A percentile compares a stretch with the other conserved stretches of the same genome.
phyloP scores from a whole-genome alignment of 148 eudicot genomes.

The Heliamphora exappendiculata region DNA sequence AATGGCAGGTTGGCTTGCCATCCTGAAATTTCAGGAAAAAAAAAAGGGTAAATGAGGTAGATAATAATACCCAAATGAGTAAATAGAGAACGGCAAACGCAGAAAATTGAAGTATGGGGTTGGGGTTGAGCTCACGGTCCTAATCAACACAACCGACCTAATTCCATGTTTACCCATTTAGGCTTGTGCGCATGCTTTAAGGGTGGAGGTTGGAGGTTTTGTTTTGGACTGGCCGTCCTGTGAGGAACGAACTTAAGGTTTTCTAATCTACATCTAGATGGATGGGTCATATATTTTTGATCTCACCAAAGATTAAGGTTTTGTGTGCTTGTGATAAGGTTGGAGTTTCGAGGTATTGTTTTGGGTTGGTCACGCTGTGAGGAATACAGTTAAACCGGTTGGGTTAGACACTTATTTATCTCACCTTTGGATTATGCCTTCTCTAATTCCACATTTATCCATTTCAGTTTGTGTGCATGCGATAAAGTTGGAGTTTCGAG shows the following conservation, averaged over 20 bases:
- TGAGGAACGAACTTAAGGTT: too few relatives aligned
- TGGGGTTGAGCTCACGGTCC: not conserved
- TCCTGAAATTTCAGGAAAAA: slow-evolving; percentile 16
- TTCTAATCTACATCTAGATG: not conserved
- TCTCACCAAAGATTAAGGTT: not conserved
- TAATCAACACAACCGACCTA: not conserved
- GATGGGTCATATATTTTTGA: not conserved
- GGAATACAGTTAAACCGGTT: too few relatives aligned
- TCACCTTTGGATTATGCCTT: too few relatives aligned
- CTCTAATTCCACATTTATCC: too few relatives aligned
- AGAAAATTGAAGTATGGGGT: not conserved
- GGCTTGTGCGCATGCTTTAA: not conserved
- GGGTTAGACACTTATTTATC: too few relatives aligned
- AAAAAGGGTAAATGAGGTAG: not conserved
- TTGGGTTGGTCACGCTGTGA: too few relatives aligned
- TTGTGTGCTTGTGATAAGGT: too few relatives aligned
- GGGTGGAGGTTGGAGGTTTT: not conserved
- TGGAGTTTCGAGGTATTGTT: too few relatives aligned
- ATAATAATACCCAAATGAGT: not conserved
- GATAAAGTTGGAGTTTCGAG: too few relatives aligned
- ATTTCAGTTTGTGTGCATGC: too few relatives aligned
- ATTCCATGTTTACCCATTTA: not conserved
- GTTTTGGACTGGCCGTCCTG: not conserved
- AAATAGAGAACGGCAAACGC: not conserved
- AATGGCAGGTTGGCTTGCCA: slow-evolving; percentile 60